Evolutionary conservation across 345 rosid species (phyloP), one percentile per base, ranked within the genome.

Genomic region (Pseudoturritis turrita): DNA sequence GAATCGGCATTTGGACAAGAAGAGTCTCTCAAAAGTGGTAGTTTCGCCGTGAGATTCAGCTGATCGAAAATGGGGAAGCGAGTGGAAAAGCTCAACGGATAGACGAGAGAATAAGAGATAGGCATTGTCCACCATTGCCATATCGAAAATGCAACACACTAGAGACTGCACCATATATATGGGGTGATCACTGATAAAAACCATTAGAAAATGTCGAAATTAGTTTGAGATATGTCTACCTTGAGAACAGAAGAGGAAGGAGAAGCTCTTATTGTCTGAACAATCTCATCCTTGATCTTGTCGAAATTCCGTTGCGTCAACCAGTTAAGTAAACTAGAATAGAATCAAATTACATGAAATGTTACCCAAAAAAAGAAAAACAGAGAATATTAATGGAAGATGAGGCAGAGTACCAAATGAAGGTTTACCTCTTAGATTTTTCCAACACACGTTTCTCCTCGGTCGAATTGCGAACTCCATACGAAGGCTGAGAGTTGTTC

Each of bases 201-300:
- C 21, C 39, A 64, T 64, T 73, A 25, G 49, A 45, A 28, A 3
- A 3, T 25, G n/a, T n/a, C n/a, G 8, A 8, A 8, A 33, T 33
- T 0, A 1, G 3, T 33, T 33, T 31, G 36, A 6, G 5, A 31
- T n/a, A n/a, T n/a, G 10, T 31, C 36, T 33, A 62, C 78, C 68
- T 74, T 67, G 7, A 59, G 17, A 13, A 41, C 10, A 18, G 18
- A 50, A 59, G 73, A 3, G 0, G 78, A 67, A 6, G 63, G 56
- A 41, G 18, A 66, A 33, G 62, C 6, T 51, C 1, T 39, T 15
- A 75, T 17, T 3, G 78, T 68, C 5, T 10, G 68, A 11, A 68
- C 43, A 45, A 75, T 51, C 78, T 75, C 68, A 41, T 60, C 40
- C 40, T 67, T 75, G 15, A 68, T 68, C 55, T 68, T 75, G 23